These are phyloP conservation scores for Moelleriella libera DNA, from an alignment of 2,329 filamentous ascomycete genomes.

Conservation along the genomic window DNA sequence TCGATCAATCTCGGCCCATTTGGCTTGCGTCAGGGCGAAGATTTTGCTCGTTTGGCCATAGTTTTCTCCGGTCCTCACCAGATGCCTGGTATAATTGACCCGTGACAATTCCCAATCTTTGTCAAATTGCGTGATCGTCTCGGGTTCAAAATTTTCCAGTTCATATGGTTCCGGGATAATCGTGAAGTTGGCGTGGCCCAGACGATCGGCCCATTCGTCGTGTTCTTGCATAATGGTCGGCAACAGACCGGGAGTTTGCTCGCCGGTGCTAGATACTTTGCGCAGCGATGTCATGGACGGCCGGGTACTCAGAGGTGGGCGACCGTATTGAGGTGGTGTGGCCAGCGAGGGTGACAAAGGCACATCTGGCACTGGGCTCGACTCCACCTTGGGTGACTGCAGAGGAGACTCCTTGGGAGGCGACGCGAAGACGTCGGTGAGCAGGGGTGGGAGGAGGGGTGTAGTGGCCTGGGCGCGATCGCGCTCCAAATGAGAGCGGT, in stretches of 20 bases:
- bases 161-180: slow-evolving; percentile 72
- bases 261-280: slow-evolving; percentile 46
- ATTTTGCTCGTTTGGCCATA: slow-evolving; percentile 84
- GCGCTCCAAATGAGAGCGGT: slow-evolving; percentile 37
- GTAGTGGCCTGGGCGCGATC: slow-evolving; percentile 56
- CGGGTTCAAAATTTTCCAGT: slow-evolving; percentile 46
- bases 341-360: slow-evolving; percentile 8
- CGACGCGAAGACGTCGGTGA: slow-evolving; percentile 43
- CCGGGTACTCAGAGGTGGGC: slow-evolving; percentile 60
- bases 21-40: slow-evolving; percentile 71
- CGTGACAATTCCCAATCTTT: slow-evolving; percentile 73
- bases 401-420: slow-evolving; percentile 62
- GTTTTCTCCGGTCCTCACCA: slow-evolving; percentile 78
- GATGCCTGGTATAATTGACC: slow-evolving; percentile 77
- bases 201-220: slow-evolving; percentile 70
- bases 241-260: slow-evolving; percentile 34
- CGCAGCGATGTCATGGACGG: slow-evolving; percentile 66
- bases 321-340: slow-evolving; percentile 30
- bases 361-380: slow-evolving; percentile 2
- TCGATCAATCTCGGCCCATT: slow-evolving; percentile 71
- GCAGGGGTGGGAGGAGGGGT: slow-evolving; percentile 70
- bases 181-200: slow-evolving; percentile 89
- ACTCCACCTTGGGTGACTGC: slow-evolving; percentile 53
- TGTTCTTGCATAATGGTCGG: slow-evolving; percentile 53
- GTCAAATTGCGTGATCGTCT: slow-evolving; percentile 47